A percentile compares a stretch with the other conserved stretches of the same genome.
Evolutionary conservation across 2,329 filamentous ascomycete species (phyloP).

Genomic region (Aspergillus costaricaensis): DNA sequence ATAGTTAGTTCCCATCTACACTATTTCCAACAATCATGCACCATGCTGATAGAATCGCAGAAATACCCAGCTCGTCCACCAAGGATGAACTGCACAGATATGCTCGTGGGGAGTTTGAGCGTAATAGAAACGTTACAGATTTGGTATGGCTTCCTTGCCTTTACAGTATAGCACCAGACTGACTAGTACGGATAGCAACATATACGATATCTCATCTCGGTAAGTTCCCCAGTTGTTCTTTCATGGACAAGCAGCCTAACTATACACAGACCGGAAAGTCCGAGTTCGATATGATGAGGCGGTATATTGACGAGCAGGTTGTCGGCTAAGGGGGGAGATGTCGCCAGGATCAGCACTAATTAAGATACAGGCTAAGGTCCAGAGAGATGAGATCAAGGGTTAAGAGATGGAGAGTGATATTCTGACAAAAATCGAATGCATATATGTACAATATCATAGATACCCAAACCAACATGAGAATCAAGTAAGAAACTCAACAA

Average conservation of each 20-base stretch:
- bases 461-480: constrained; percentile 12
- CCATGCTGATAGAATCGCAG: constrained; percentile 23
- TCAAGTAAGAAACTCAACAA: constrained; percentile 2
- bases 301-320: constrained; percentile 50
- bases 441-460: constrained; percentile 26
- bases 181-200: constrained; percentile 33
- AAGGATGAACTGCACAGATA: constrained; percentile 45
- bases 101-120: constrained; percentile 47
- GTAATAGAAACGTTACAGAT: constrained; percentile 46
- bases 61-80: constrained; percentile 43
- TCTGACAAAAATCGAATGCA: constrained; percentile 7
- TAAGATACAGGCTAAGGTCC: neutral
- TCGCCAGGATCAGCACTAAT: neutral
- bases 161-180: neutral
- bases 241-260: constrained; percentile 4
- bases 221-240: constrained; percentile 19
- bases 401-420: constrained; percentile 4
- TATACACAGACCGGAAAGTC: constrained; percentile 45
- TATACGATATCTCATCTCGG: constrained; percentile 50
- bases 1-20: constrained; percentile 31
- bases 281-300: constrained; percentile 50
- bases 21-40: neutral
- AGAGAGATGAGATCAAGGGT: neutral
- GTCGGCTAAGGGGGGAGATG: constrained; percentile 20
- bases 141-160: constrained; percentile 30